Percentiles rank a stretch among this genome's conserved stretches.
Evolutionary conservation across 352 stramenopile species (phyloP).

Genomic region (Phytophthora hybrid): DNA sequence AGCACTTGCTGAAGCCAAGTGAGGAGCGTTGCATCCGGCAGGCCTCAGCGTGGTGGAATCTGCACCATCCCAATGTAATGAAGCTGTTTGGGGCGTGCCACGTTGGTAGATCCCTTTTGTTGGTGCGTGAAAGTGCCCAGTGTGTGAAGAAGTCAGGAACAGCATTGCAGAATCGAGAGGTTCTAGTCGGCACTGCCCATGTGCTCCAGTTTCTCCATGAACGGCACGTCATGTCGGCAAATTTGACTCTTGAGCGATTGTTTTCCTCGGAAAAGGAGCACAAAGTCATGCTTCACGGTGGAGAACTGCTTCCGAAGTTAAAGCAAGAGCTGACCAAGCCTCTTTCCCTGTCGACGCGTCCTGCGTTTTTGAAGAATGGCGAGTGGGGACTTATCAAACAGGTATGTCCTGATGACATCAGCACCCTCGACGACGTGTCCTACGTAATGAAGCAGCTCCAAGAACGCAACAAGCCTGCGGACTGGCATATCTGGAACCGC

Average conservation of each 20-base stretch:
- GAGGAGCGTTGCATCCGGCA: conserved; percentile 43
- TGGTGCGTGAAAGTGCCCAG: conserved; percentile 38
- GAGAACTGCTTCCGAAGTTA: conserved; percentile 16
- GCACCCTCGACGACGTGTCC: conserved; percentile 1
- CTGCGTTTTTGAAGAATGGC: conserved; percentile 23
- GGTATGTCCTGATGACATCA: conserved; percentile 23
- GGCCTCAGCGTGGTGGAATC: conserved; percentile 36
- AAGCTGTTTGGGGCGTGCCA: conserved; percentile 49
- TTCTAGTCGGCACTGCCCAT: conserved; percentile 20
- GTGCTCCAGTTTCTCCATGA: conserved; percentile 35
- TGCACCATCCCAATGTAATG: conserved; percentile 48
- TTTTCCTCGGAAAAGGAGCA: conserved; percentile 29
- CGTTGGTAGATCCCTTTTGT: conserved; percentile 31
- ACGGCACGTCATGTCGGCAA: conserved; percentile 21
- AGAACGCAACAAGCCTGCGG: not conserved
- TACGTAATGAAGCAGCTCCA: conserved; percentile 28
- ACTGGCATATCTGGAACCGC: conserved; percentile 30
- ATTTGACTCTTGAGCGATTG: conserved; percentile 23
- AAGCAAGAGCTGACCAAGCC: not conserved
- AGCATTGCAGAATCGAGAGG: conserved; percentile 23
- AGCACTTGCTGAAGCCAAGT: conserved; percentile 18
- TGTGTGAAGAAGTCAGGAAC: conserved; percentile 22
- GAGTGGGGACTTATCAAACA: conserved; percentile 29
- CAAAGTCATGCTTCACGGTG: conserved; percentile 31
- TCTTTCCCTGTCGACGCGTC: not conserved